Evolutionary conservation across 1,139 yeast genomes (phyloP).

Genomic region (Taphrina deformans): DNA sequence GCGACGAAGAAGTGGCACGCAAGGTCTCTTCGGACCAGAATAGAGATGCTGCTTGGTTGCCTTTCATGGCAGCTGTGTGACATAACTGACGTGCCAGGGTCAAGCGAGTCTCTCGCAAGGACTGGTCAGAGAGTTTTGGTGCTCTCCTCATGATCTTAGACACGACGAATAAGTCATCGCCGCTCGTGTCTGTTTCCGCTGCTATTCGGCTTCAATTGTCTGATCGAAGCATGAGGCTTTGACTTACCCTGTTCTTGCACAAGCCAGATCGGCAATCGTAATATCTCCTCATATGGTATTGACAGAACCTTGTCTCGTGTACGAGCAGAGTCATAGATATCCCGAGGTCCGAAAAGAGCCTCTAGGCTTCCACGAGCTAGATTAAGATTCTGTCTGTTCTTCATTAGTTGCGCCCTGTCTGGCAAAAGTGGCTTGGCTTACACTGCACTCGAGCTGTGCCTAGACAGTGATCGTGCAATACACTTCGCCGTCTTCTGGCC

Average conservation of each 20-base stretch:
- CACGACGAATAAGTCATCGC: slow-evolving; percentile 13
- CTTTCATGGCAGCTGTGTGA: background rate
- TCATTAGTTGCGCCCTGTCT: no score
- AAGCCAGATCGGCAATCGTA: background rate
- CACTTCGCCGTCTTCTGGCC: background rate
- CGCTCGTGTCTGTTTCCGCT: background rate
- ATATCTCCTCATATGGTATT: slow-evolving; percentile 10
- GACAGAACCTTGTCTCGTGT: slow-evolving; percentile 9
- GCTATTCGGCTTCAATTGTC: background rate
- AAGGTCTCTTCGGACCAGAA: slow-evolving; percentile 29
- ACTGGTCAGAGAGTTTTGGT: background rate
- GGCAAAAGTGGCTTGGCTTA: no score
- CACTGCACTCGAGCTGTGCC: background rate
- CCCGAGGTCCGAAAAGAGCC: slow-evolving; percentile 21
- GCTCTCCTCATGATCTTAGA: slow-evolving; percentile 29
- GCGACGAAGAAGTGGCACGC: background rate
- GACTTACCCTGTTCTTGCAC: background rate
- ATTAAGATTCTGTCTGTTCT: background rate
- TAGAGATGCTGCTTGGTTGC: slow-evolving; percentile 1
- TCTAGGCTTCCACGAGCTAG: background rate
- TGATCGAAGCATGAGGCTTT: background rate
- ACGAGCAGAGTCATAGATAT: slow-evolving; percentile 20
- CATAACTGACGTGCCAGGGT: slow-evolving; percentile 2
- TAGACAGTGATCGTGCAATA: background rate
- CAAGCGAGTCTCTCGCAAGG: background rate